These are phyloP conservation scores for Phytophthora kernoviae DNA, from an alignment of 352 stramenopile genomes.

Conservation along the genomic window DNA sequence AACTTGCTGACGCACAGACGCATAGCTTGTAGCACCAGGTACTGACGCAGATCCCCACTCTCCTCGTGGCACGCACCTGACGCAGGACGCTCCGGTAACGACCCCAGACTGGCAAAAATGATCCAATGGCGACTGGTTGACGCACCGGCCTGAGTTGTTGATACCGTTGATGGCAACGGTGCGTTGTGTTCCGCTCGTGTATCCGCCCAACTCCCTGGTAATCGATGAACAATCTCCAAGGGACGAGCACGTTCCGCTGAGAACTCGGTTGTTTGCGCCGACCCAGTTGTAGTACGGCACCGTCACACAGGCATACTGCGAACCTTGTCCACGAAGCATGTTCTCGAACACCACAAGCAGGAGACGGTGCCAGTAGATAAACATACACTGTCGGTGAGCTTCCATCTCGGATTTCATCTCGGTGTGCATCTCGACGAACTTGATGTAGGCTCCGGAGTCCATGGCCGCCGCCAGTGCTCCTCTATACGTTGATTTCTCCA, in stretches of 20 bases:
- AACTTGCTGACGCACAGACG: slow-evolving; percentile 52
- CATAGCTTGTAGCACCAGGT: slow-evolving; percentile 42
- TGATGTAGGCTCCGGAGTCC: slow-evolving; percentile 58
- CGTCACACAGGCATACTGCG: slow-evolving; percentile 67
- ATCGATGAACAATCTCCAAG: slow-evolving; percentile 55
- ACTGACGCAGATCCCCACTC: slow-evolving; percentile 39
- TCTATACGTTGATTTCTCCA: slow-evolving; percentile 55
- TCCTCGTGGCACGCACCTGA: slow-evolving; percentile 54
- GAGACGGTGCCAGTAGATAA: slow-evolving; percentile 82
- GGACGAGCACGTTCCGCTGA: slow-evolving; percentile 42
- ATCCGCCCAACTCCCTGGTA: slow-evolving; percentile 47
- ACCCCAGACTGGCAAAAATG: slow-evolving; percentile 58
- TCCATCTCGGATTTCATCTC: slow-evolving; percentile 58
- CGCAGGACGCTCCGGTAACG: slow-evolving; percentile 28
- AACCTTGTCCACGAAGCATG: slow-evolving; percentile 70
- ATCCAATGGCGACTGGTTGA: slow-evolving; percentile 37
- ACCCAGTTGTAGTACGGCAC: slow-evolving; percentile 86
- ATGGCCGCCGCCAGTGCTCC: slow-evolving; percentile 49
- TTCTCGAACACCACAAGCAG: slow-evolving; percentile 80
- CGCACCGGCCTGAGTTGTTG: slow-evolving; percentile 45
- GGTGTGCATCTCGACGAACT: slow-evolving; percentile 70
- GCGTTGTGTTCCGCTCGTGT: slow-evolving; percentile 13
- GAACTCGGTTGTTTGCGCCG: slow-evolving; percentile 43
- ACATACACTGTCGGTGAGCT: slow-evolving; percentile 73
- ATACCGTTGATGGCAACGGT: slow-evolving; percentile 55